Base-by-base conservation (phyloP, 257 asterid genomes). In the Oldenlandia corymbosa region DNA sequence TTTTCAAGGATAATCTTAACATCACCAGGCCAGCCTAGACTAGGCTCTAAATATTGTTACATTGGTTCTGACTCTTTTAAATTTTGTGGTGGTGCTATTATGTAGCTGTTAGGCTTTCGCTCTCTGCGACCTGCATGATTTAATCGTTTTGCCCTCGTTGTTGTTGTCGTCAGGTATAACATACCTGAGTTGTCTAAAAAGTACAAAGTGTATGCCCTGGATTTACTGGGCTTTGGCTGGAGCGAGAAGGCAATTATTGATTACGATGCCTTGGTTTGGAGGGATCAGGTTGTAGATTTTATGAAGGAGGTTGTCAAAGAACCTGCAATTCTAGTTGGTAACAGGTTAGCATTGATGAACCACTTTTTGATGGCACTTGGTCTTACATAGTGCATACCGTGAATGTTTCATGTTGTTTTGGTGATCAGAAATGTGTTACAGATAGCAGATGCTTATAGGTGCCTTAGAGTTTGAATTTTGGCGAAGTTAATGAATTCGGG, bases 201-300 rank as follows among this genome's bases (percentile, higher is more conserved):
- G 2, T 85, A 86, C 79, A 88, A 88, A 84, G 96, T 91, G 7
- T 91, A 91, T 51, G 98, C 98, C 24, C 18, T 91, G 30, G 96
- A 91, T 80, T 82, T 91, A 80, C 74, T 91, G 30, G 98, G 98
- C 16, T 91, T 91, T 65, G 98, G 96, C 45, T 91, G 98, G 98
- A 91, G 98, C n/a, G 98, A 91, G 75, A 91, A 91, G 81, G 98
- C 98, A 20, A 80, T 91, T 39, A 74, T 88, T 66, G 95, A 91
- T 18, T 91, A 91, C 43, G 98, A 91, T 79, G 95, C 97, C 26
- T 65, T 85, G 55, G 78, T 88, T 32, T 91, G 98, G 98, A 86
- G 89, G 70, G 98, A 91, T 76, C 95, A 88, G 76, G 91, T 91
- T 70, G 88, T 83, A 34, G 97, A 91, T 78, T 88, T 88, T 61